Percentiles rank a stretch among this genome's conserved stretches.
phyloP scores from a whole-genome alignment of 352 stramenopile species.

The Globisporangium uncinulatum region DNA sequence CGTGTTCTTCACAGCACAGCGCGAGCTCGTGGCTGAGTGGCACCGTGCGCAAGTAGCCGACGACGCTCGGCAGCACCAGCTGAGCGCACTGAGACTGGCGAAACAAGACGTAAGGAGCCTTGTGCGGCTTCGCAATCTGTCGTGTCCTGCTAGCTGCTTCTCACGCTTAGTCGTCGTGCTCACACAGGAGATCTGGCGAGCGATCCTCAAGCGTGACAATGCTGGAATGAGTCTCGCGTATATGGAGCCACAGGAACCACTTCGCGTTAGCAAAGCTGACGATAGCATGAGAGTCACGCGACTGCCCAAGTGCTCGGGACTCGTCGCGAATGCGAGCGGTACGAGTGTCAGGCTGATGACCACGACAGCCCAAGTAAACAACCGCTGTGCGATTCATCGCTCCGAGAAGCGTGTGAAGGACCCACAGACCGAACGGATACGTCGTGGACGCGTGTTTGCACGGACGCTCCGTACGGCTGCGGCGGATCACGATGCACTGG shows the following conservation, averaged over 20 bases:
- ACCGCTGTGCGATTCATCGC: too few relatives aligned
- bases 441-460: constrained; percentile 6
- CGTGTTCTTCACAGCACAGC: constrained; percentile 10
- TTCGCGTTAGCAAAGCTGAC: too few relatives aligned
- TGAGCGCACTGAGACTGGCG: constrained; percentile 4
- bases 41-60: background rate
- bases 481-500: background rate
- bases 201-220: constrained; percentile 14
- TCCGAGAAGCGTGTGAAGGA: constrained; percentile 3
- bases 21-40: background rate
- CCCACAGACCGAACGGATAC: constrained; percentile 1
- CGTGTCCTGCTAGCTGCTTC: too few relatives aligned
- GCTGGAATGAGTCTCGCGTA: too few relatives aligned
- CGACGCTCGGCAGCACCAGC: constrained; percentile 1
- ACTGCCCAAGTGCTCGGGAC: too few relatives aligned
- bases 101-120: constrained; percentile 8
- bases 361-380: too few relatives aligned
- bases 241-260: too few relatives aligned
- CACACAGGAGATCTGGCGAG: constrained; percentile 15
- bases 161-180: too few relatives aligned
- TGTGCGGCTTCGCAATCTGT: too few relatives aligned
- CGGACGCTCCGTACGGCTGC: constrained; percentile 5
- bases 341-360: too few relatives aligned
- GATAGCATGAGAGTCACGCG: too few relatives aligned
- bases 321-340: too few relatives aligned